Base-by-base conservation (phyloP, 257 asterid species). In the Ophiorrhiza pumila region DNA sequence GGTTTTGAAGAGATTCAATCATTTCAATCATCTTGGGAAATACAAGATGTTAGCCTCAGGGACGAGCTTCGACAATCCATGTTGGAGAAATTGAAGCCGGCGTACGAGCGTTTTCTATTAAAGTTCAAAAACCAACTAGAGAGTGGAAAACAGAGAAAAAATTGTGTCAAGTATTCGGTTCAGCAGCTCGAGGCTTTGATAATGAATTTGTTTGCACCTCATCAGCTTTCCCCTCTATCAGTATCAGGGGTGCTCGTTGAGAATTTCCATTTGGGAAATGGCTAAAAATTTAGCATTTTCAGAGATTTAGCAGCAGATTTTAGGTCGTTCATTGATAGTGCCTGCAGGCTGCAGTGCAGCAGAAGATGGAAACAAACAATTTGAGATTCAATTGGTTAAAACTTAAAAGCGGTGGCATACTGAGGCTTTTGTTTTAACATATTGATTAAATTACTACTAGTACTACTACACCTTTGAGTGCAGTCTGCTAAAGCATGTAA, bases 11-110 rank as follows among this genome's bases (percentile, higher is more conserved):
- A 89, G 78, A 93, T 91, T 31, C 92, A 81, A 41, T 79, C 80
- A 70, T 80, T 86, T 65, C 98, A 89, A 77, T 86, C 98, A 0
- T 83, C 84, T 0, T 85, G 97, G 97, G 77, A 79, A 77, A 78
- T 89, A 32, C 91, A 91, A 1, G 92, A 91, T 79, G 25, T 78
- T 60, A 87, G 84, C 79, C 93, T 93, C 25, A 79, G 96, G 2
- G 98, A 93, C 75, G 98, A 92, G 79, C 89, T 92, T 11, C 82
- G 96, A 63, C 78, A 77, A 69, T 84, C 91, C 79, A 83, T 91
- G 73, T 80, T 86, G 0, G 85, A 86, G 59, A 76, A 50, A 78
- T 73, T 93, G 74, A 78, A 84, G 77, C 95, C 93, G 0, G 95
- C 91, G 2, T 93, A 93, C 35, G 78, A 92, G 53, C 80, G 87